Percentiles rank a stretch among this genome's conserved stretches.
phyloP scores from a whole-genome alignment of 2,329 filamentous ascomycete species.

The Graphilbum fragrans region DNA sequence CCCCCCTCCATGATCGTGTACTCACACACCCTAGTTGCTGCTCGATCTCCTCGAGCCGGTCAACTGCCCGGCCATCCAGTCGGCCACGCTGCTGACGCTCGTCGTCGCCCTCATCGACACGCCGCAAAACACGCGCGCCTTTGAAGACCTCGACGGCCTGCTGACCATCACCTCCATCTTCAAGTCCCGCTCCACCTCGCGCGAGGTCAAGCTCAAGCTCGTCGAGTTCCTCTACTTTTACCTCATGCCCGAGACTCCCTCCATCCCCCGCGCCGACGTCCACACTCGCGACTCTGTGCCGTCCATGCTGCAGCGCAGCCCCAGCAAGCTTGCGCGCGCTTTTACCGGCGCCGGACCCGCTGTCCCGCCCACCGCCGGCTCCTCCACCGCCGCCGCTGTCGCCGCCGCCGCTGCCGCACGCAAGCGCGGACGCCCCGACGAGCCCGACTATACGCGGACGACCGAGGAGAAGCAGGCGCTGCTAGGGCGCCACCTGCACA shows the following conservation, averaged over 20 bases:
- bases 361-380: constrained; percentile 13
- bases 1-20: constrained; percentile 1
- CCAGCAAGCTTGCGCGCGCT: constrained; percentile 52
- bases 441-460: constrained; percentile 38
- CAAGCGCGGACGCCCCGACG: constrained; percentile 5
- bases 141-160: constrained; percentile 84
- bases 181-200: constrained; percentile 72
- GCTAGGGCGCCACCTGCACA: constrained; percentile 65
- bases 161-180: constrained; percentile 87
- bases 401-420: constrained; percentile 11
- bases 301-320: constrained; percentile 50
- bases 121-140: constrained; percentile 79
- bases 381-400: constrained; percentile 11
- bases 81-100: constrained; percentile 76
- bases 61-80: constrained; percentile 87
- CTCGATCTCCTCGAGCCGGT: constrained; percentile 88
- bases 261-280: constrained; percentile 33
- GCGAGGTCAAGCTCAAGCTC: constrained; percentile 89
- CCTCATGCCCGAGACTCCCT: constrained; percentile 78
- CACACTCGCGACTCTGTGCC: constrained; percentile 24
- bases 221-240: constrained; percentile 98
- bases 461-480: constrained; percentile 75
- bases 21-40: constrained; percentile 42
- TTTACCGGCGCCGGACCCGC: constrained; percentile 30
- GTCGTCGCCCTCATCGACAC: constrained; percentile 80